Evolutionary conservation across 2,329 filamentous ascomycete species (phyloP).

Genomic region (Ophiostoma tasmaniense): DNA sequence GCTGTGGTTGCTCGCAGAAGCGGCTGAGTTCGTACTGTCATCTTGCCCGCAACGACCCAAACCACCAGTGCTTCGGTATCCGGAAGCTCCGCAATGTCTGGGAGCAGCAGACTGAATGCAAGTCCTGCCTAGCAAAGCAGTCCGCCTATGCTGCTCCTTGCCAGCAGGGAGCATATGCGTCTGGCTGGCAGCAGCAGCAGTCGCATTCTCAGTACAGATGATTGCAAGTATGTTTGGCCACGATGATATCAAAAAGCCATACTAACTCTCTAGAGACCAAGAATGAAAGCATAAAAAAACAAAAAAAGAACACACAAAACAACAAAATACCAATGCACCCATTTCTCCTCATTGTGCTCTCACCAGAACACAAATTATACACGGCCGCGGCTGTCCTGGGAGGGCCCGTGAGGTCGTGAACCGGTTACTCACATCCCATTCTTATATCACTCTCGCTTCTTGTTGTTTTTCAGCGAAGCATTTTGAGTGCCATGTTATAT

Average conservation of each 20-base stretch:
- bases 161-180: neutral
- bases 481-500: neutral
- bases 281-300: neutral
- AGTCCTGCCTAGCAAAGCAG: conserved; percentile 22
- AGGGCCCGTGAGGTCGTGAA: neutral
- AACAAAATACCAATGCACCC: neutral
- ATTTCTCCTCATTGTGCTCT: neutral
- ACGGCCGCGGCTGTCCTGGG: neutral
- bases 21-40: conserved; percentile 64
- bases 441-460: neutral
- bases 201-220: neutral
- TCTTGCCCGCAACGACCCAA: conserved; percentile 62
- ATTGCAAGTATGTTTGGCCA: neutral
- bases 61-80: conserved; percentile 60
- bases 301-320: neutral
- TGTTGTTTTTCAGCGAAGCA: neutral
- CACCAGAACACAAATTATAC: neutral
- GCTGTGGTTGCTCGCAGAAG: conserved; percentile 51
- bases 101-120: conserved; percentile 47
- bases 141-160: neutral
- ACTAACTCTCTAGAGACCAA: neutral
- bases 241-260: neutral
- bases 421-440: neutral
- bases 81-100: conserved; percentile 56
- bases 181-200: neutral